phyloP scores from a whole-genome alignment of 805 yeast genomes.

The Candida tallmaniae region DNA sequence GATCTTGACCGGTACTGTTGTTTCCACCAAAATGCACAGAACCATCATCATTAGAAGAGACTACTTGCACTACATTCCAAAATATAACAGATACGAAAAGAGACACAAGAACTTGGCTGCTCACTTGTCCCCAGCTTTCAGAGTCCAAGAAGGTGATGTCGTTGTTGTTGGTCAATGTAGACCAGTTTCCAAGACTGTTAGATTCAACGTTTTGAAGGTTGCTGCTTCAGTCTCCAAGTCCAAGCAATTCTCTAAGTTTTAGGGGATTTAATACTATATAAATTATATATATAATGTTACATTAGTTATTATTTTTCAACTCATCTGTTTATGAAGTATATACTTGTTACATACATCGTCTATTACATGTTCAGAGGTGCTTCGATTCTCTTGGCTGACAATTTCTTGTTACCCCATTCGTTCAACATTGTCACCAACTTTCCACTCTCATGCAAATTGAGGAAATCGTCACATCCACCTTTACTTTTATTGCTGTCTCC shows the following conservation, averaged over 20 bases:
- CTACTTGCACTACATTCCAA: slow-evolving; percentile 99
- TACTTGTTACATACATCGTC: too few species aligned
- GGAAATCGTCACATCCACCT: slow-evolving; percentile 89
- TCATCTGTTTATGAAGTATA: too few species aligned
- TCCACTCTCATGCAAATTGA: slow-evolving; percentile 53
- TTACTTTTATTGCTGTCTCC: slow-evolving; percentile 56
- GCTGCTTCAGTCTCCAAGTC: slow-evolving; percentile 82
- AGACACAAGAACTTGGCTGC: slow-evolving; percentile 99
- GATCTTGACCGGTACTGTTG: slow-evolving; percentile 98
- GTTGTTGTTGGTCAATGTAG: slow-evolving; percentile 99
- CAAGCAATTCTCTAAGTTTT: slow-evolving; percentile 96
- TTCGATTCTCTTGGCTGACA: slow-evolving; percentile 46
- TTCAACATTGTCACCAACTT: slow-evolving; percentile 47
- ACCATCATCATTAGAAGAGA: slow-evolving; percentile 99
- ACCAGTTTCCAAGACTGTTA: slow-evolving; percentile 99
- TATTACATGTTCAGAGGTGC: slow-evolving; percentile 51
- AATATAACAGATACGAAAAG: slow-evolving; percentile 99
- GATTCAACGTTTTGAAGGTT: slow-evolving; percentile 99
- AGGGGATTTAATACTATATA: slow-evolving; percentile 29
- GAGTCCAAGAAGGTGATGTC: slow-evolving; percentile 97
- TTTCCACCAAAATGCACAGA: slow-evolving; percentile 99
- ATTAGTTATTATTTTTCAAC: slow-evolving; percentile 1
- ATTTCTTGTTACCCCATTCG: slow-evolving; percentile 58
- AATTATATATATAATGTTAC: slow-evolving; percentile 3
- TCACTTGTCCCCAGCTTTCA: slow-evolving; percentile 99